Evolutionary conservation across 225 moss, liverwort and hornwort genomes (phyloP).

Genomic region (Neckera pumila): DNA sequence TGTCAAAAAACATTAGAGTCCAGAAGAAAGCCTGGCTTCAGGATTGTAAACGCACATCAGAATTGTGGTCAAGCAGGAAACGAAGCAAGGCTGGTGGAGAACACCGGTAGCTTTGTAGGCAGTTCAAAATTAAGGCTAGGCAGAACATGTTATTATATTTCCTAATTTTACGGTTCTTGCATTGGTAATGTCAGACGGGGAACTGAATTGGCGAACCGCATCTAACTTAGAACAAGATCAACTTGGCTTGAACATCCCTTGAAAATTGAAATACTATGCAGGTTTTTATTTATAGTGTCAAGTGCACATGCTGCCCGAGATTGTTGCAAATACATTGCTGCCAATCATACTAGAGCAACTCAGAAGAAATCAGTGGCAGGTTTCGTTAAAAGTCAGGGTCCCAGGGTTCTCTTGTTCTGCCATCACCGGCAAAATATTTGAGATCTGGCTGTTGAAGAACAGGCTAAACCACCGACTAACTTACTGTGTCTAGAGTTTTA

Average conservation of each 20-base stretch:
- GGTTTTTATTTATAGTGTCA: background rate
- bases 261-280: background rate
- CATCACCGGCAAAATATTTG: no score
- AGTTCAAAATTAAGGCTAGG: background rate
- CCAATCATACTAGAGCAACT: background rate
- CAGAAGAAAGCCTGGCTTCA: background rate
- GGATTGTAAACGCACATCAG: background rate
- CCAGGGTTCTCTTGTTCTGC: no score
- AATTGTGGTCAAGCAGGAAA: background rate
- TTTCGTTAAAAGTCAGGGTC: no score
- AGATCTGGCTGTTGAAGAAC: no score
- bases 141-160: background rate
- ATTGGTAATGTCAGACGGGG: background rate
- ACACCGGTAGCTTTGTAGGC: no score
- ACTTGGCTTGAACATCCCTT: background rate
- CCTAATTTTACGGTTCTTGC: background rate
- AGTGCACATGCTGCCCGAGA: background rate
- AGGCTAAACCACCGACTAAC: background rate
- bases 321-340: background rate
- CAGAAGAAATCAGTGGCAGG: background rate
- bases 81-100: background rate
- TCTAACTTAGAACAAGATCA: background rate
- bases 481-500: no score
- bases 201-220: no score
- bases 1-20: background rate